A percentile compares a stretch with the other conserved stretches of the same genome.
Conservation (phyloP, 2,329 filamentous ascomycete genomes). For the Aspergillus persii region DNA sequence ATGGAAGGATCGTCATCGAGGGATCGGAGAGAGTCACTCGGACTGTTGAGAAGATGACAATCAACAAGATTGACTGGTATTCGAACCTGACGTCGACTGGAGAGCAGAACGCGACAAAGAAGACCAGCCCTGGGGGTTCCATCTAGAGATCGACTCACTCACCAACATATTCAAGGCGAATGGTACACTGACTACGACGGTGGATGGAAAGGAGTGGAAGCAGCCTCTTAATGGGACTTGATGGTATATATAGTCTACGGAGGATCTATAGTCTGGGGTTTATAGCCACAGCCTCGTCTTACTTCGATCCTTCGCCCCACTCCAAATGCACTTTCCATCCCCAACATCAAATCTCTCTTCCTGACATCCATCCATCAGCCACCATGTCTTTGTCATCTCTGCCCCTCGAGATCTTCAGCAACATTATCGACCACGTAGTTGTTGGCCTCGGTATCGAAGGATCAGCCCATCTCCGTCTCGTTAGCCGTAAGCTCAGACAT, state of each 20-base stretch:
- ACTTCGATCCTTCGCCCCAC: not conserved
- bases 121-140: slow-evolving; percentile 39
- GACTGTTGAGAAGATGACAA: slow-evolving; percentile 18
- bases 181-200: slow-evolving; percentile 40
- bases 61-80: slow-evolving; percentile 36
- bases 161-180: slow-evolving; percentile 43
- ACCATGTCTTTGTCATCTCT: not conserved
- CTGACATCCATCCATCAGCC: not conserved
- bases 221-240: slow-evolving; percentile 41
- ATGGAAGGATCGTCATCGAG: slow-evolving; percentile 30
- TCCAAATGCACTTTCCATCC: not conserved
- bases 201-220: slow-evolving; percentile 36
- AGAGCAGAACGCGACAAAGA: slow-evolving; percentile 32
- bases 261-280: too few species aligned
- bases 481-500: not conserved
- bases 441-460: not conserved
- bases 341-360: not conserved
- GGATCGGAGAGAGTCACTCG: slow-evolving; percentile 38
- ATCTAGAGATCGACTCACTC: slow-evolving; percentile 39
- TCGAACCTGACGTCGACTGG: slow-evolving; percentile 40
- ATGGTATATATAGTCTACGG: not conserved
- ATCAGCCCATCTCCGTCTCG: not conserved
- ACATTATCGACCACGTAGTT: not conserved
- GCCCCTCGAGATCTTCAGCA: not conserved
- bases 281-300: not conserved